phyloP scores from a whole-genome alignment of 371 early-diverging fungal genomes.

The Apophysomyces ossiformis region DNA sequence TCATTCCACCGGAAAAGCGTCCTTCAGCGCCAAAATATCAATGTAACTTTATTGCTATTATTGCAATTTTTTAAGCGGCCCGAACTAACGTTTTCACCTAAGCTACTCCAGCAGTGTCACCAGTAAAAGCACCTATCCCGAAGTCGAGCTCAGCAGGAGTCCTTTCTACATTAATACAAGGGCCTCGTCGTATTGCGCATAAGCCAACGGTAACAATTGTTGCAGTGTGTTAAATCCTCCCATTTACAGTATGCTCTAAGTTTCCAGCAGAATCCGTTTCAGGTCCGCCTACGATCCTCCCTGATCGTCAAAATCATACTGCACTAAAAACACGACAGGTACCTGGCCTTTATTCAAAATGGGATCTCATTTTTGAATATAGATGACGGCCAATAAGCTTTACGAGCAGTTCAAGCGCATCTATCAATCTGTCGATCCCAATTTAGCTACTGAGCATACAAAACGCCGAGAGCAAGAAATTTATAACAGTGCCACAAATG shows the following conservation, averaged over 20 bases:
- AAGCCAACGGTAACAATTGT: slow-evolving; percentile 4
- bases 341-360: not conserved
- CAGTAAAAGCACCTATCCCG: not conserved
- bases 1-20: too few relatives aligned
- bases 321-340: slow-evolving; percentile 46
- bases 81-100: not conserved
- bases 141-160: not conserved
- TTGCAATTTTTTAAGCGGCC: too few relatives aligned
- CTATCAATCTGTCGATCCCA: slow-evolving; percentile 20
- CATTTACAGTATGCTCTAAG: not conserved
- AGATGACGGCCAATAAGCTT: slow-evolving; percentile 42
- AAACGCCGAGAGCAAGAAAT: slow-evolving; percentile 38
- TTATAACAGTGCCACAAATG: slow-evolving; percentile 27
- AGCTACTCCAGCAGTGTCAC: not conserved
- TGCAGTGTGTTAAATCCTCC: not conserved
- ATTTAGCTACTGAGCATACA: slow-evolving; percentile 39
- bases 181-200: slow-evolving; percentile 15
- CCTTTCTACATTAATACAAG: slow-evolving; percentile 6
- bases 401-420: slow-evolving; percentile 45
- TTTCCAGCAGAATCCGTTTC: slow-evolving; percentile 5
- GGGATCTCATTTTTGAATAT: not conserved
- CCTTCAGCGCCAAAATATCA: too few relatives aligned
- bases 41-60: too few relatives aligned
- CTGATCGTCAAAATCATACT: slow-evolving; percentile 32
- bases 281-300: slow-evolving; percentile 41